Evolutionary conservation across 1,284 basidiomycete species (phyloP).

Genomic region (Apiotrichum domesticum): DNA sequence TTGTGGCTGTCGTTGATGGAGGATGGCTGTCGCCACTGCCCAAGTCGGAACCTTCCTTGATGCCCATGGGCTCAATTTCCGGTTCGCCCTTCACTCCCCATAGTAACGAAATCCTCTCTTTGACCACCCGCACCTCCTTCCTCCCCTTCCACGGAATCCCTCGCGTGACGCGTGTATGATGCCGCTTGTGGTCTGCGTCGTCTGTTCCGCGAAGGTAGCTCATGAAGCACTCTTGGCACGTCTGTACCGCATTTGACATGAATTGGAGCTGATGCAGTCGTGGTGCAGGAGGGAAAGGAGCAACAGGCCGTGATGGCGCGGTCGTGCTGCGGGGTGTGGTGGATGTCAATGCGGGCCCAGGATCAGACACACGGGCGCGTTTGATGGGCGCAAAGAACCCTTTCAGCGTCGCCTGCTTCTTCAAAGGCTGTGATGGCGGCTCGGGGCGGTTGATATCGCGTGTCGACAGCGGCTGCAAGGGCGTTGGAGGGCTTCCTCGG

Average conservation of each 20-base stretch:
- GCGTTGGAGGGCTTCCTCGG: neutral
- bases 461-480: neutral
- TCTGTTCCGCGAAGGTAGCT: constrained; percentile 47
- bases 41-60: neutral
- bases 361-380: neutral
- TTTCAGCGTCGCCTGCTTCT: constrained; percentile 24
- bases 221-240: constrained; percentile 47
- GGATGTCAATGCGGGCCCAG: neutral
- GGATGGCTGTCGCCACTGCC: neutral
- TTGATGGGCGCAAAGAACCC: constrained; percentile 29
- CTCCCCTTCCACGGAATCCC: constrained; percentile 43
- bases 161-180: constrained; percentile 44
- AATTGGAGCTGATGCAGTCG: constrained; percentile 32
- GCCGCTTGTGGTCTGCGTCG: constrained; percentile 42
- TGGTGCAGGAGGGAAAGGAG: neutral
- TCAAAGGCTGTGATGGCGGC: neutral
- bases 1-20: too few relatives aligned
- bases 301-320: too few relatives aligned
- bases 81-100: neutral
- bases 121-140: neutral
- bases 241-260: constrained; percentile 29
- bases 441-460: neutral
- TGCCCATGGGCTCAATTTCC: too few relatives aligned
- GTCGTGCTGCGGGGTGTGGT: neutral
- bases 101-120: neutral